Conservation (phyloP, 2,329 filamentous ascomycete genomes). For the Canariomyces notabilis region DNA sequence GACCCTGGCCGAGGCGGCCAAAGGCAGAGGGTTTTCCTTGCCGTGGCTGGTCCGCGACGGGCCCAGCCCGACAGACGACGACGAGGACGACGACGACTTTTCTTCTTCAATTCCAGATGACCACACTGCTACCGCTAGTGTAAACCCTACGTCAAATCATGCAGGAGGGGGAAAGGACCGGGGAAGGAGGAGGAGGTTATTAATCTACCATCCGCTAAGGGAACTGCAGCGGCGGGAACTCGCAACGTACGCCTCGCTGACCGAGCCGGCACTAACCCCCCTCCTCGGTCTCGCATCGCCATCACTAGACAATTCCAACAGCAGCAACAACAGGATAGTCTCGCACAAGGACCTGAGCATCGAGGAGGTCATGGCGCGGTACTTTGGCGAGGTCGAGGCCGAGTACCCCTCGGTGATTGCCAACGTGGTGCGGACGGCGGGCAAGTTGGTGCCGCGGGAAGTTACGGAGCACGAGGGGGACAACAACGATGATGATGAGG, state of each 20-base stretch:
- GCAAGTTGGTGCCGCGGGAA: too few relatives aligned
- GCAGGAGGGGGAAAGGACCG: neutral
- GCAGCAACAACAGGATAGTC: slow-evolving; percentile 35
- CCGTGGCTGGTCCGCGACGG: slow-evolving; percentile 82
- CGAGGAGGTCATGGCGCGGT: slow-evolving; percentile 82
- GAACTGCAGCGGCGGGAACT: slow-evolving; percentile 84
- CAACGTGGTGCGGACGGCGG: slow-evolving; percentile 90
- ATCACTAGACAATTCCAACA: too few relatives aligned
- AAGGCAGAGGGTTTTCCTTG: slow-evolving; percentile 78
- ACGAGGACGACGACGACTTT: too few relatives aligned
- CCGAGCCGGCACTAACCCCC: slow-evolving; percentile 43
- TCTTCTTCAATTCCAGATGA: too few relatives aligned
- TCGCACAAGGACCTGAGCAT: slow-evolving; percentile 79
- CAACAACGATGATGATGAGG: too few relatives aligned
- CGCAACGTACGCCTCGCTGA: slow-evolving; percentile 29
- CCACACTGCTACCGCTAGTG: too few relatives aligned
- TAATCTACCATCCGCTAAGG: slow-evolving; percentile 71
- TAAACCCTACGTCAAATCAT: too few relatives aligned
- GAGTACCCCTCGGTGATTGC: slow-evolving; percentile 88
- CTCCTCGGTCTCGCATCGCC: slow-evolving; percentile 28
- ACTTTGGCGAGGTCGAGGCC: slow-evolving; percentile 80
- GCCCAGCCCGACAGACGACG: slow-evolving; percentile 32
- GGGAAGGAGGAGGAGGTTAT: slow-evolving; percentile 12
- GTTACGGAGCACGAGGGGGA: too few relatives aligned
- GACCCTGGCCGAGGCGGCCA: slow-evolving; percentile 81